A percentile compares a stretch with the other conserved stretches of the same genome.
Evolutionary conservation across 2,329 filamentous ascomycete species (phyloP).

Genomic region (Calonectria henricotiae): DNA sequence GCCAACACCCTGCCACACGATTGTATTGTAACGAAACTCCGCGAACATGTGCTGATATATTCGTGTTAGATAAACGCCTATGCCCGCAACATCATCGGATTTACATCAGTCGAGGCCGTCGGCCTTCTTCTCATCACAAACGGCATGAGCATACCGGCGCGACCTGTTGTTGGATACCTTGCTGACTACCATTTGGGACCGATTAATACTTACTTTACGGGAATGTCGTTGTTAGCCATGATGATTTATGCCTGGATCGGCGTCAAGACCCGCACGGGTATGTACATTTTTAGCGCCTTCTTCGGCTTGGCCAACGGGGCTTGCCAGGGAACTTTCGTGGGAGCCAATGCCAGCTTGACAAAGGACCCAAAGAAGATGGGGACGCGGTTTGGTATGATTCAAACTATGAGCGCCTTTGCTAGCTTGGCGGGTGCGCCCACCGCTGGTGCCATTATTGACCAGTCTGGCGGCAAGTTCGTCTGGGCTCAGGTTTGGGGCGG

Average conservation of each 20-base stretch:
- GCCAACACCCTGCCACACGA: conserved; percentile 56
- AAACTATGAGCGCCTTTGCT: conserved; percentile 61
- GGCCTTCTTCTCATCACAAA: conserved; percentile 77
- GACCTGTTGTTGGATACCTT: conserved; percentile 72
- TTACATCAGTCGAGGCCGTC: conserved; percentile 68
- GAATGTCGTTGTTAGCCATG: conserved; percentile 53
- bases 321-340: conserved; percentile 56
- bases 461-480: conserved; percentile 54
- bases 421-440: conserved; percentile 62
- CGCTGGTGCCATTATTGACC: conserved; percentile 54
- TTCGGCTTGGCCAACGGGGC: conserved; percentile 53
- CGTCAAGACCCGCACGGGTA: conserved; percentile 48
- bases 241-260: conserved; percentile 56
- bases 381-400: conserved; percentile 63
- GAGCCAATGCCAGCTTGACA: conserved; percentile 60
- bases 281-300: conserved; percentile 54
- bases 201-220: conserved; percentile 62
- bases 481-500: conserved; percentile 67
- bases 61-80: conserved; percentile 62
- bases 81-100: conserved; percentile 56
- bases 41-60: conserved; percentile 27
- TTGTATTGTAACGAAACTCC: conserved; percentile 55
- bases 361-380: conserved; percentile 62
- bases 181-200: conserved; percentile 71
- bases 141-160: conserved; percentile 72